Evolutionary conservation across 2,329 filamentous ascomycete genomes (phyloP).

Genomic region (Coccinonectria pachysandricola): DNA sequence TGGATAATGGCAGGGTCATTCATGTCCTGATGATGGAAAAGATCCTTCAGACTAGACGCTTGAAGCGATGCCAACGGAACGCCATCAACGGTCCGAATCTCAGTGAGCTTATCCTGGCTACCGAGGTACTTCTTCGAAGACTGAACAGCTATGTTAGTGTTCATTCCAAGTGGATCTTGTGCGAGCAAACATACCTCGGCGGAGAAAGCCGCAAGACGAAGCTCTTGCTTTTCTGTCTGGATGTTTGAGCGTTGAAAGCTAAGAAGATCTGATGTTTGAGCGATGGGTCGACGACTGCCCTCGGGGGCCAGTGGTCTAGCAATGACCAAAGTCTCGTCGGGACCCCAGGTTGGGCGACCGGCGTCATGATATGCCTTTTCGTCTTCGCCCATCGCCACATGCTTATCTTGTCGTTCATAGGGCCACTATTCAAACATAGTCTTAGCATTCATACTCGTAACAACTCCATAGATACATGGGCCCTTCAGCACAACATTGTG

Average conservation of each 20-base stretch:
- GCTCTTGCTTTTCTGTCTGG: constrained; percentile 52
- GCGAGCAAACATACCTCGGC: constrained; percentile 33
- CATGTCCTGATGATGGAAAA: constrained; percentile 32
- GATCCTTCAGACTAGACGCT: constrained; percentile 23
- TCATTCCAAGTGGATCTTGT: no score
- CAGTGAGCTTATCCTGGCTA: constrained; percentile 45
- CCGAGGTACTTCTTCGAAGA: constrained; percentile 43
- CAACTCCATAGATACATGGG: constrained; percentile 24
- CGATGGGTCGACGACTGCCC: constrained; percentile 21
- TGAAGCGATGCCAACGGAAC: constrained; percentile 49
- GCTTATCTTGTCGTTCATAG: constrained; percentile 69
- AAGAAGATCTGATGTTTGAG: constrained; percentile 20
- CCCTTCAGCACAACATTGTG: constrained; percentile 15
- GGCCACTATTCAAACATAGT: constrained; percentile 59
- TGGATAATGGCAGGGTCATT: constrained; percentile 40
- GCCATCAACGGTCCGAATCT: constrained; percentile 42
- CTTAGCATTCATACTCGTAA: constrained; percentile 35
- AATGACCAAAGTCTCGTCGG: constrained; percentile 62
- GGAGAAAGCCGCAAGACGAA: constrained; percentile 54
- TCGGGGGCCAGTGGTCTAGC: constrained; percentile 28
- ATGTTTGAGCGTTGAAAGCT: constrained; percentile 35
- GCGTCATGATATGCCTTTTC: constrained; percentile 63
- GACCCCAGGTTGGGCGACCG: constrained; percentile 71
- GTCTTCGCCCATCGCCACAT: constrained; percentile 49
- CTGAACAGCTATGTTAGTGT: constrained; percentile 25